Base-by-base conservation (phyloP, 441 rosid species). In the Pelargonium myrrhifolium region DNA sequence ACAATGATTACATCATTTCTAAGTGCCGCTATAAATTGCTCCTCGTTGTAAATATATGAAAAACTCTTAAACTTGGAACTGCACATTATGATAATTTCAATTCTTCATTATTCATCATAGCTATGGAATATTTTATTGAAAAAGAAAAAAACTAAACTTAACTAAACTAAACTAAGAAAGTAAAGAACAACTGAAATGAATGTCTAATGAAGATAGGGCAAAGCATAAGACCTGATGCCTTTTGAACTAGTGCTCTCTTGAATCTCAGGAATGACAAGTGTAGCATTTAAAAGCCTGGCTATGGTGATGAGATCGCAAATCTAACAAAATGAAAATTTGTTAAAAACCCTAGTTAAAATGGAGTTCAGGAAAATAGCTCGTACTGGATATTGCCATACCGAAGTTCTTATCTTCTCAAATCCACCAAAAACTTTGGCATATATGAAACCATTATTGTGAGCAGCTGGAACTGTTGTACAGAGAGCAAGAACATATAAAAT, bases 201-300 rank as follows among this genome's bases (percentile, higher is more conserved):
- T n/a, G 5, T 18, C 6, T n/a, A 15, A 49, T 49, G 56, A 49
- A 49, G 18, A n/a, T 31, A 21, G 20, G 7, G 39, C 42, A 35
- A 18, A 40, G 39, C 28, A 63, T 49, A 49, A 64, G 53, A 70
- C 73, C 73, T 70, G 62, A 70, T 64, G 67, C 73, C 73, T 64
- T 63, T 64, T 4, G 73, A 40, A 40, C 55, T 67, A 47, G 64
- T 70, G 53, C 73, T 70, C 24, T 64, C 73, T 53, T 70, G 73
- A 51, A 70, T 70, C 68, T 70, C 73, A 8, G 73, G 73, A 28
- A 70, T 70, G 14, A 70, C 73, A 20, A 70, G 73, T 26, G 73
- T 70, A 53, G 68, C 73, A 70, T 70, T 70, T 26, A 70, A 53
- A n/a, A 70, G 73, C 68, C 73, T 70, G 53, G 73, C 53, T 35